Evolutionary conservation across 2,329 filamentous ascomycete species (phyloP), one percentile per base, ranked within the genome.

Genomic region (Diaporthe helianthi): DNA sequence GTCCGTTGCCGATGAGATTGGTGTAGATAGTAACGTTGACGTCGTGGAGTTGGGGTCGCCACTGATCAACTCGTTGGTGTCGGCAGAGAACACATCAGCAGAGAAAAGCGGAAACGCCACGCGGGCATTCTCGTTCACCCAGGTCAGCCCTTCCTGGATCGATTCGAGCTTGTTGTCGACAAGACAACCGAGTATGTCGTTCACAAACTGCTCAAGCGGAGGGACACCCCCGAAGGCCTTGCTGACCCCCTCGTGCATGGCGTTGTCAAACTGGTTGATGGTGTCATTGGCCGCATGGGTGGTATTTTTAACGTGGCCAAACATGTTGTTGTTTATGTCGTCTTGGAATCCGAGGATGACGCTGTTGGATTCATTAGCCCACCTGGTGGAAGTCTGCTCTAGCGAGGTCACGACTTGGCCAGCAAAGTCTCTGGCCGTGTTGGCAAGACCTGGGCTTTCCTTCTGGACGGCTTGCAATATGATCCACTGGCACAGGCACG

Each of bases 111-210:
- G 96, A 74, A 99, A 91, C 70, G 88, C 83, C 74, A 99, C 86
- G 71, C 96, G 88, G 4, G 96, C 93, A 77, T 98, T 84, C 73
- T 98, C 91, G 75, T 92, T 88, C 13, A 97, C 92, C 95, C 95
- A 99, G 0, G 93, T 97, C n/a, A 98, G 85, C 15, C 92, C 96
- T 76, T 92, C 91, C 78, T 98, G 89, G 73, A 99, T 89, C 26
- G 90, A 87, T 73, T 92, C 89, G 72, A 98, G 86, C 83, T 98
- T 98, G 76, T 97, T 85, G 9, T 91, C 89, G 73, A 98, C 89
- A n/a, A 98, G 85, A 77, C 96, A 98, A 76, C 93, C 87, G 72
- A 98, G 86, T 41, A 98, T 89, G 52, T 93, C 91, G 75, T 89
- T 85, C 75, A 97, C 90, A 0, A 94, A 92, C 33, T 90, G 87